These are phyloP conservation scores for Termitomyces sp. DNA, from an alignment of 1,284 basidiomycete species.

Conservation along the genomic window DNA sequence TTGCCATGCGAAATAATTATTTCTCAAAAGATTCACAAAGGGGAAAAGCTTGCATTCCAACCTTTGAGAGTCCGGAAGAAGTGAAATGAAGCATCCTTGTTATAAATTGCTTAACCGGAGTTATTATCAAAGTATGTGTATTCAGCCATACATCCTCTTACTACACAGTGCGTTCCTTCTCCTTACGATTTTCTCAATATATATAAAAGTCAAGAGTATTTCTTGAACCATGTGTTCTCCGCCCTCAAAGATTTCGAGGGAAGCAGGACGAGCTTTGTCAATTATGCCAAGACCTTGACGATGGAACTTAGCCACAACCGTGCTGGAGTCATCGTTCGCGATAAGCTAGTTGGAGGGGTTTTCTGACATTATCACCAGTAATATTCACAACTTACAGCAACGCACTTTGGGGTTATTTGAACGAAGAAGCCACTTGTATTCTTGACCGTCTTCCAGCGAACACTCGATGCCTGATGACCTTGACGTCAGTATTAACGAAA, in stretches of 20 bases:
- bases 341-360: slow-evolving; percentile 6
- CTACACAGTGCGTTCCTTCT: slow-evolving; percentile 11
- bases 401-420: slow-evolving; percentile 10
- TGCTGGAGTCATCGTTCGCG: slow-evolving; percentile 13
- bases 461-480: slow-evolving; percentile 2
- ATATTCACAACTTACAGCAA: not conserved
- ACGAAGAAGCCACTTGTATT: slow-evolving; percentile 30
- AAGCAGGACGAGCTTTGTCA: slow-evolving; percentile 21
- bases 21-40: not conserved
- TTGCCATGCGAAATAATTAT: not conserved
- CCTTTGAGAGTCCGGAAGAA: not conserved
- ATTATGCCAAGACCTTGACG: slow-evolving; percentile 16
- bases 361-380: not conserved
- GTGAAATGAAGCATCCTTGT: not conserved
- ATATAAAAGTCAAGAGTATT: slow-evolving; percentile 36
- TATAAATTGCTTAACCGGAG: too few relatives aligned
- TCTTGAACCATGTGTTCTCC: slow-evolving; percentile 31
- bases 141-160: not conserved
- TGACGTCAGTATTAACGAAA: not conserved
- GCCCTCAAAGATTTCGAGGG: slow-evolving; percentile 28
- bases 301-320: slow-evolving; percentile 24
- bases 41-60: not conserved
- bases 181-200: slow-evolving; percentile 29
- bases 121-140: not conserved
- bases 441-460: slow-evolving; percentile 26